Percentiles rank a stretch among this genome's conserved stretches.
Evolutionary conservation across 306 rosid genomes (phyloP).

Genomic region (Coriaria nepalensis): DNA sequence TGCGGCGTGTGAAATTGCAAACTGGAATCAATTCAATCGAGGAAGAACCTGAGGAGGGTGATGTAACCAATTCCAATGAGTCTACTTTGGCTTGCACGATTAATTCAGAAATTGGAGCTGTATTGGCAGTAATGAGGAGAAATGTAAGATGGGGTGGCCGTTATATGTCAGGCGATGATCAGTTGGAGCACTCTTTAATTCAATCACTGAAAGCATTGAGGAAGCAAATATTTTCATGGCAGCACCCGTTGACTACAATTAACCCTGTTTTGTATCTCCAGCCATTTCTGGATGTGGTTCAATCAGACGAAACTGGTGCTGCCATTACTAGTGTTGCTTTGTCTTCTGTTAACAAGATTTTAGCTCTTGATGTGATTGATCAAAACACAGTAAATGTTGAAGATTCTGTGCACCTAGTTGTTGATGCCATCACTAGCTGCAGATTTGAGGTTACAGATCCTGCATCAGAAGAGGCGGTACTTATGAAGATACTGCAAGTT

Average conservation of each 20-base stretch:
- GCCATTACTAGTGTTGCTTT: slow-evolving; percentile 74
- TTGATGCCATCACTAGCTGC: slow-evolving; percentile 85
- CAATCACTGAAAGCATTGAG: slow-evolving; percentile 68
- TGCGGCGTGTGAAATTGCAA: slow-evolving; percentile 14
- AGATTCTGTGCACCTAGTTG: slow-evolving; percentile 76
- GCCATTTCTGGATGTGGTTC: slow-evolving; percentile 83
- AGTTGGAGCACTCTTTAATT: slow-evolving; percentile 70
- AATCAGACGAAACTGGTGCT: slow-evolving; percentile 81
- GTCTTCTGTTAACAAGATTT: slow-evolving; percentile 73
- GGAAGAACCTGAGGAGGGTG: slow-evolving; percentile 76
- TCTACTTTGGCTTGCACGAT: slow-evolving; percentile 71
- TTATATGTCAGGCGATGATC: slow-evolving; percentile 74
- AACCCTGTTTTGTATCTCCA: slow-evolving; percentile 61
- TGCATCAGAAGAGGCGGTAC: slow-evolving; percentile 72
- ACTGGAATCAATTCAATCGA: slow-evolving; percentile 41
- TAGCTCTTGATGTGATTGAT: slow-evolving; percentile 68
- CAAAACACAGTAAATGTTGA: slow-evolving; percentile 62
- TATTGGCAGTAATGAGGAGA: slow-evolving; percentile 82
- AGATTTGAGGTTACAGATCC: slow-evolving; percentile 89
- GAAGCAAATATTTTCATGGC: slow-evolving; percentile 72
- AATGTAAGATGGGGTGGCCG: slow-evolving; percentile 83
- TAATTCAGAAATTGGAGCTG: slow-evolving; percentile 79
- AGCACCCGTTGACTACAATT: slow-evolving; percentile 66
- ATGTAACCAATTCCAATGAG: slow-evolving; percentile 33
- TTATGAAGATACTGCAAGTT: slow-evolving; percentile 87